Percentiles rank a stretch among this genome's conserved stretches.
These are phyloP conservation scores for Neocatenulostroma microsporum DNA, from an alignment of 2,329 filamentous ascomycete species.

Conservation along the genomic window DNA sequence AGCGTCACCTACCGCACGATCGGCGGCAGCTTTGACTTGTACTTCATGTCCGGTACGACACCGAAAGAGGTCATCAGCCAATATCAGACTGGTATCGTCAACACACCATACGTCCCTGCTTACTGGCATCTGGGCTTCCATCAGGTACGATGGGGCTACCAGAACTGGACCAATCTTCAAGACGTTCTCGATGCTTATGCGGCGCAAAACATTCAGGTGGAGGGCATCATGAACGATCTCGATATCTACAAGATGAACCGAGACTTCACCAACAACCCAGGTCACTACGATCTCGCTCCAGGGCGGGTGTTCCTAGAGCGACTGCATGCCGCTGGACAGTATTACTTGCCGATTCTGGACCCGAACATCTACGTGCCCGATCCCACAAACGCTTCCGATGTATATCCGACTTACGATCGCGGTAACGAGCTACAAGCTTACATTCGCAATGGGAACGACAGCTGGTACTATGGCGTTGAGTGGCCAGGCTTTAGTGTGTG, in stretches of 20 bases:
- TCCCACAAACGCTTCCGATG: conserved; percentile 55
- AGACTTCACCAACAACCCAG: conserved; percentile 49
- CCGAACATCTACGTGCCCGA: conserved; percentile 62
- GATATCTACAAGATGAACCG: conserved; percentile 49
- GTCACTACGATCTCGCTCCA: conserved; percentile 49
- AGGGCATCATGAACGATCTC: conserved; percentile 36
- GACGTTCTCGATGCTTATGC: conserved; percentile 47
- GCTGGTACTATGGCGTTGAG: conserved; percentile 24
- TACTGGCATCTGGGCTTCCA: conserved; percentile 79
- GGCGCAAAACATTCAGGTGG: conserved; percentile 41
- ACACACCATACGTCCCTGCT: conserved; percentile 67
- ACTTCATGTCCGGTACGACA: conserved; percentile 58
- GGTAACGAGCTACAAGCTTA: conserved; percentile 45
- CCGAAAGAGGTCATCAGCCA: conserved; percentile 58
- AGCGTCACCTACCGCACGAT: conserved; percentile 25
- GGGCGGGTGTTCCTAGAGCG: conserved; percentile 44
- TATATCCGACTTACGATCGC: conserved; percentile 43
- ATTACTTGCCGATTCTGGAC: conserved; percentile 53
- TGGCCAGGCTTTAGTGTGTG: conserved; percentile 18
- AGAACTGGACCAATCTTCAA: conserved; percentile 58
- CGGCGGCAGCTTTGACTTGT: conserved; percentile 41
- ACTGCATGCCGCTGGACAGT: conserved; percentile 46
- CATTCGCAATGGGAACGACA: conserved; percentile 48
- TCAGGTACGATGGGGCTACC: conserved; percentile 76
- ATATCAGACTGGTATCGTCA: conserved; percentile 59